A percentile compares a stretch with the other conserved stretches of the same genome.
These are phyloP conservation scores for Plasmodium falciparum DNA, from an alignment of 169 alveolate species.

Conservation along the genomic window DNA sequence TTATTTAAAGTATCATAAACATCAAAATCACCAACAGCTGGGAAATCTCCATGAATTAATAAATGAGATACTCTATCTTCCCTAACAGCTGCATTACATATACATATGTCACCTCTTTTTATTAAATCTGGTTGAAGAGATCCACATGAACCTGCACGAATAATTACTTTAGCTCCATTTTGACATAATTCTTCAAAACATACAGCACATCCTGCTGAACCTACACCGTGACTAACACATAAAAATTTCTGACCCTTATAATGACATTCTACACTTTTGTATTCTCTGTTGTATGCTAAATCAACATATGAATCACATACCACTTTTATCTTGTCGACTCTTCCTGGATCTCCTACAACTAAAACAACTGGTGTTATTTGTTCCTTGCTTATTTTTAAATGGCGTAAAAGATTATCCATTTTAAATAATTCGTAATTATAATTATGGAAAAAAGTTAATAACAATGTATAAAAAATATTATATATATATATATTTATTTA, in stretches of 20 bases:
- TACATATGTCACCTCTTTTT: slow-evolving; percentile 75
- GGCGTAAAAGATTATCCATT: slow-evolving; percentile 41
- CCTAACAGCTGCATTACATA: slow-evolving; percentile 77
- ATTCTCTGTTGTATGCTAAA: slow-evolving; percentile 74
- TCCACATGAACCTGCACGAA: slow-evolving; percentile 78
- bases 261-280: slow-evolving; percentile 56
- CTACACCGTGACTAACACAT: slow-evolving; percentile 78
- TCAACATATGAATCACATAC: slow-evolving; percentile 77
- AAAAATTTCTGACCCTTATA: slow-evolving; percentile 75
- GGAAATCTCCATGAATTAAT: slow-evolving; percentile 57
- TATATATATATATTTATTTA: too few species aligned
- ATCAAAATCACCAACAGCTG: slow-evolving; percentile 78
- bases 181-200: slow-evolving; percentile 77
- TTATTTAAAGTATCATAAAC: slow-evolving; percentile 49
- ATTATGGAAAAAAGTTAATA: background rate
- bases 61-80: slow-evolving; percentile 79
- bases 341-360: slow-evolving; percentile 80
- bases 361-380: slow-evolving; percentile 68
- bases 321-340: slow-evolving; percentile 65
- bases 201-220: slow-evolving; percentile 76
- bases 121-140: slow-evolving; percentile 71
- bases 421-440: too few species aligned
- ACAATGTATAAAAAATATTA: background rate
- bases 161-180: slow-evolving; percentile 73
- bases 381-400: slow-evolving; percentile 41